These are phyloP conservation scores for Platanthera zijinensis DNA, from an alignment of 106 monocot genomes.

Conservation along the genomic window DNA sequence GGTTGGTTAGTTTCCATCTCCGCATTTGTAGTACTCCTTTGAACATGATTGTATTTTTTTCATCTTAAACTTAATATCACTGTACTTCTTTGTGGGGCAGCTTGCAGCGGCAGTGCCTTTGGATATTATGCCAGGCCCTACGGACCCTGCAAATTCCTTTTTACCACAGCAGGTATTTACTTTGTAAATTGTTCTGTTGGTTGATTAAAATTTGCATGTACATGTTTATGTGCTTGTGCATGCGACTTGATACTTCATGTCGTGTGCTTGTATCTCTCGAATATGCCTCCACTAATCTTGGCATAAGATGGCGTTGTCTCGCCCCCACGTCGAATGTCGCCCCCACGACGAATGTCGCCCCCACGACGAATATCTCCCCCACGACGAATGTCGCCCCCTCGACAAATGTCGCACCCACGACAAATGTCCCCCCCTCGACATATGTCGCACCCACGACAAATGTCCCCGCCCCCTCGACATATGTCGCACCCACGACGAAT, in stretches of 20 bases:
- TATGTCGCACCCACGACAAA: no score
- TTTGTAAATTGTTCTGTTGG: background rate
- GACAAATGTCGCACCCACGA: no score
- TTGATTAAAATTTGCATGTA: background rate
- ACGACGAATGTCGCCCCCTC: no score
- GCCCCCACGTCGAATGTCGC: no score
- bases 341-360: no score
- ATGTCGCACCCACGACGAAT: no score
- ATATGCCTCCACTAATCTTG: background rate
- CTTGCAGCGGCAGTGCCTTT: conserved; percentile 85
- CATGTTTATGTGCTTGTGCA: background rate
- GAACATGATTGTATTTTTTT: background rate
- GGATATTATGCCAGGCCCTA: conserved; percentile 90
- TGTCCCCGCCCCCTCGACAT: no score
- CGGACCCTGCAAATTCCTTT: conserved; percentile 89
- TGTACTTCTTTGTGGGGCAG: conserved; percentile 30
- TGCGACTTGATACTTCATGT: background rate
- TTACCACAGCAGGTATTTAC: conserved; percentile 87
- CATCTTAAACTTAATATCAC: background rate
- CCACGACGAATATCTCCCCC: no score
- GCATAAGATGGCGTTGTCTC: background rate
- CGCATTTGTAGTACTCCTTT: background rate
- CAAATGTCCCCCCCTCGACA: no score
- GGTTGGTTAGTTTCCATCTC: conserved; percentile 26
- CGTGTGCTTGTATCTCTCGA: background rate